phyloP scores from a whole-genome alignment of 2,329 filamentous ascomycete genomes.

The Trichophyton simii region DNA sequence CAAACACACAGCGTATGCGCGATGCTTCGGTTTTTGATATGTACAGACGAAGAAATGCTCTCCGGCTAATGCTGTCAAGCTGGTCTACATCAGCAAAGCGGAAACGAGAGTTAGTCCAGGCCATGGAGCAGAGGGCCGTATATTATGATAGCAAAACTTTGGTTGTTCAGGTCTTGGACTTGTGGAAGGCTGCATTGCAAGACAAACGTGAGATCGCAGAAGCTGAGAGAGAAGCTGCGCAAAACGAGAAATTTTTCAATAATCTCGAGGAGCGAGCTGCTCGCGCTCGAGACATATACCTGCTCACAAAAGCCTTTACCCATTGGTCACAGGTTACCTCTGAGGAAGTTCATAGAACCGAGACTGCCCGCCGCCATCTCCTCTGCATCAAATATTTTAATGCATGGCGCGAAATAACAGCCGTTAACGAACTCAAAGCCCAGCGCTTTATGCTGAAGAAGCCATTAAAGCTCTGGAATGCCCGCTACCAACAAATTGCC shows the following conservation, averaged over 20 bases:
- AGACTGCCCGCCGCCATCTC: constrained; percentile 56
- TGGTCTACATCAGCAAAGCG: constrained; percentile 37
- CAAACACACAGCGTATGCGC: constrained; percentile 38
- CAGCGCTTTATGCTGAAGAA: constrained; percentile 41
- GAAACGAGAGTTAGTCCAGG: constrained; percentile 23
- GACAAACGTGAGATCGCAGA: constrained; percentile 28
- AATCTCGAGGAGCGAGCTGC: constrained; percentile 48
- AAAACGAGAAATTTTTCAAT: constrained; percentile 43
- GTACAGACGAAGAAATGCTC: constrained; percentile 29
- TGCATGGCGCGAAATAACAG: constrained; percentile 55
- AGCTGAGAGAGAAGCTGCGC: constrained; percentile 11
- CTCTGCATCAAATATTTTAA: constrained; percentile 56
- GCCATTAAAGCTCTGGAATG: constrained; percentile 44
- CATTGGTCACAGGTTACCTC: constrained; percentile 57
- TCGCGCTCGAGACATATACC: constrained; percentile 52
- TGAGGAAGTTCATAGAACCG: constrained; percentile 54
- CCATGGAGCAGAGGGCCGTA: constrained; percentile 34
- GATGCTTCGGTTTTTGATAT: constrained; percentile 40
- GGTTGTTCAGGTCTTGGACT: constrained; percentile 41
- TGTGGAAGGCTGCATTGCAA: constrained; percentile 35
- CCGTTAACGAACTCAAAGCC: constrained; percentile 44
- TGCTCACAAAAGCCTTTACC: constrained; percentile 51
- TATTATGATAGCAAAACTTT: constrained; percentile 41
- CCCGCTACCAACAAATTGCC: constrained; percentile 27
- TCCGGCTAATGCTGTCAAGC: constrained; percentile 30